Percentiles rank a stretch among this genome's conserved stretches.
Evolutionary conservation across 306 rosid species (phyloP).

Genomic region (Trifolium subterraneum): DNA sequence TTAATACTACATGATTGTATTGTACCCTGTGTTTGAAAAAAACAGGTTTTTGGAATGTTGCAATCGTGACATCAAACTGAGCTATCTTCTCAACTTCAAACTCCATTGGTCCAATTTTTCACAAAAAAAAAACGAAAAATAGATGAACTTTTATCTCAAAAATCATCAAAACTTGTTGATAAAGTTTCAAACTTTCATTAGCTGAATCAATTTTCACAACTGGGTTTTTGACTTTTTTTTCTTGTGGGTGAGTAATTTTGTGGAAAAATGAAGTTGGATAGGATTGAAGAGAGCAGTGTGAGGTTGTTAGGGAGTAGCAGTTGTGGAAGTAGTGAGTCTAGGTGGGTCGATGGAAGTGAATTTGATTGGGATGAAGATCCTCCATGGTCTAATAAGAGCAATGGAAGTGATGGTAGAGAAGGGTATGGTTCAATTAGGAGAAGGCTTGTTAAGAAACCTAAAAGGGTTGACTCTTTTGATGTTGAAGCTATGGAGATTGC

Average conservation of each 20-base stretch:
- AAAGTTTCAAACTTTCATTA: slow-evolving; percentile 36
- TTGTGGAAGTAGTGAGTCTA: slow-evolving; percentile 58
- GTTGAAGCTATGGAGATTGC: slow-evolving; percentile 92
- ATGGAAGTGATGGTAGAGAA: slow-evolving; percentile 53
- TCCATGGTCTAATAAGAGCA: slow-evolving; percentile 47
- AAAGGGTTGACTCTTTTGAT: slow-evolving; percentile 85
- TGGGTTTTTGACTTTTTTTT: slow-evolving; percentile 41
- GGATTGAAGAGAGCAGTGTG: slow-evolving; percentile 73
- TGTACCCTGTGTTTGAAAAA: neutral
- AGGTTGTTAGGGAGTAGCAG: slow-evolving; percentile 51
- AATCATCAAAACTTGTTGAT: slow-evolving; percentile 23
- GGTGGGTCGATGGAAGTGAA: slow-evolving; percentile 96
- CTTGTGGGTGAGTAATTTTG: neutral
- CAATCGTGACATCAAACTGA: slow-evolving; percentile 22
- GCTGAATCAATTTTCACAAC: slow-evolving; percentile 4
- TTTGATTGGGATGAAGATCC: slow-evolving; percentile 67
- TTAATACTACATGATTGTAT: neutral
- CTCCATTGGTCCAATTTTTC: slow-evolving; percentile 6
- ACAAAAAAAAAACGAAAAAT: neutral
- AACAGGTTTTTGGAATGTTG: slow-evolving; percentile 10
- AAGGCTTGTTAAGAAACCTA: slow-evolving; percentile 83
- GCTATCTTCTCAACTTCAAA: neutral
- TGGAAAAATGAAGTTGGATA: slow-evolving; percentile 59
- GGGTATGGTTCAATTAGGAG: slow-evolving; percentile 74
- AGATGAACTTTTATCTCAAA: slow-evolving; percentile 40